Conservation (phyloP, 352 stramenopile species). For the Stephanocyclus meneghinianus region DNA sequence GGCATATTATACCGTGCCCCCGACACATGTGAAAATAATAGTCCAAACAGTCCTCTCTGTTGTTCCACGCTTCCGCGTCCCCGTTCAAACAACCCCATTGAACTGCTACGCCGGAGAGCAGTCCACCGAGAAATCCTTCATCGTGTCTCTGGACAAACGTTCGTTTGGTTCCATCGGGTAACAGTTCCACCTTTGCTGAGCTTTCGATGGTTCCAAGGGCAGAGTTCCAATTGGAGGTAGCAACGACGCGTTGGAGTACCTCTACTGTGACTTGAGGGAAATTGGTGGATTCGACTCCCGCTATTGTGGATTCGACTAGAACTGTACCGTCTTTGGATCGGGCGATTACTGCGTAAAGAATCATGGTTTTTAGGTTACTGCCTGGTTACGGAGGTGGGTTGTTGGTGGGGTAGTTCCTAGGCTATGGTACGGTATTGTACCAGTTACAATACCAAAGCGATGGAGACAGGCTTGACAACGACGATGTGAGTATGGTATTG, state of each 20-base stretch:
- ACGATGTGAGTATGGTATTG: no score
- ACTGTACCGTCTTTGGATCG: conserved; percentile 44
- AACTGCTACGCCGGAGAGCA: conserved; percentile 20
- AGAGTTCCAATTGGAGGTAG: conserved; percentile 9
- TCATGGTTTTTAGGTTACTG: conserved; percentile 15
- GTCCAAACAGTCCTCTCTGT: conserved; percentile 10
- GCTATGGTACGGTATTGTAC: neutral
- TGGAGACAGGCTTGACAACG: no score
- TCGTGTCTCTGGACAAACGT: conserved; percentile 41
- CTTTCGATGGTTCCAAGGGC: conserved; percentile 24
- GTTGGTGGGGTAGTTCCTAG: neutral
- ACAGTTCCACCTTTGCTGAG: conserved; percentile 7
- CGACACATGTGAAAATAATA: conserved; percentile 52
- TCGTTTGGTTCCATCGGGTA: conserved; percentile 27
- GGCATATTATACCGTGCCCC: conserved; percentile 29
- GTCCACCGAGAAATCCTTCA: conserved; percentile 17
- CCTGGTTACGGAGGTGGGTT: neutral
- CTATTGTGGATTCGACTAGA: conserved; percentile 42
- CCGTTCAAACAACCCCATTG: conserved; percentile 14
- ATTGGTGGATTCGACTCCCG: conserved; percentile 32
- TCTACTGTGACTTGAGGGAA: conserved; percentile 51
- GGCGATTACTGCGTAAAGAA: conserved; percentile 51
- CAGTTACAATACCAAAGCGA: no score
- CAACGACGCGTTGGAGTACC: conserved; percentile 36
- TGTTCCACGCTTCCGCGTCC: conserved; percentile 11